Percentiles rank a stretch among this genome's conserved stretches.
Conservation (phyloP, 2,329 filamentous ascomycete genomes). For the Apiospora aurea region DNA sequence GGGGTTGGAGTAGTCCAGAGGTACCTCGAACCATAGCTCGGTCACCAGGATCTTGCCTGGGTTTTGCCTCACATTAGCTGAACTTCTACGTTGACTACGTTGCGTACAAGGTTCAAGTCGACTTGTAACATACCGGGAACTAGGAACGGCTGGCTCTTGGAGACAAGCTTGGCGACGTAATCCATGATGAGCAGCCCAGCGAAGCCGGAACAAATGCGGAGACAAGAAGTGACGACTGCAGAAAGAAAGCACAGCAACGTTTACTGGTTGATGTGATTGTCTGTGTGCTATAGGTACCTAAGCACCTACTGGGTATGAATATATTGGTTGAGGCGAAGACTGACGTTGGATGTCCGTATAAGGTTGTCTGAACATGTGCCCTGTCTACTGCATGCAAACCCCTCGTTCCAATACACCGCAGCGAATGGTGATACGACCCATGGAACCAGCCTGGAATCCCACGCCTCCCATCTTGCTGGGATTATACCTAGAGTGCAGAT, state of each 20-base stretch:
- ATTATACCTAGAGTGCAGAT: background rate
- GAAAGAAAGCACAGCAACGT: no score
- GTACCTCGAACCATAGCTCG: conserved; percentile 87
- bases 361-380: background rate
- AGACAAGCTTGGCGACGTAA: conserved; percentile 39
- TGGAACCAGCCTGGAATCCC: background rate
- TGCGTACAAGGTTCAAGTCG: background rate
- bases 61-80: conserved; percentile 8
- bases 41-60: conserved; percentile 77
- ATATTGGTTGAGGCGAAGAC: background rate
- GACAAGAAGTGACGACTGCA: background rate
- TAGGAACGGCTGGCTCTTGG: conserved; percentile 50
- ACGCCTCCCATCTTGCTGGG: background rate
- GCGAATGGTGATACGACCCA: background rate
- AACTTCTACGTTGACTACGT: background rate
- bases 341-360: background rate
- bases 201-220: background rate
- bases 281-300: background rate
- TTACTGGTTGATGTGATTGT: no score
- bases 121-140: conserved; percentile 40
- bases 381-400: background rate
- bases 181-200: background rate
- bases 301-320: background rate
- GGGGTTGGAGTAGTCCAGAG: conserved; percentile 76
- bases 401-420: background rate